Evolutionary conservation across 305 asterid genomes (phyloP), one percentile per base, ranked within the genome.

Genomic region (Solanum hybrid): DNA sequence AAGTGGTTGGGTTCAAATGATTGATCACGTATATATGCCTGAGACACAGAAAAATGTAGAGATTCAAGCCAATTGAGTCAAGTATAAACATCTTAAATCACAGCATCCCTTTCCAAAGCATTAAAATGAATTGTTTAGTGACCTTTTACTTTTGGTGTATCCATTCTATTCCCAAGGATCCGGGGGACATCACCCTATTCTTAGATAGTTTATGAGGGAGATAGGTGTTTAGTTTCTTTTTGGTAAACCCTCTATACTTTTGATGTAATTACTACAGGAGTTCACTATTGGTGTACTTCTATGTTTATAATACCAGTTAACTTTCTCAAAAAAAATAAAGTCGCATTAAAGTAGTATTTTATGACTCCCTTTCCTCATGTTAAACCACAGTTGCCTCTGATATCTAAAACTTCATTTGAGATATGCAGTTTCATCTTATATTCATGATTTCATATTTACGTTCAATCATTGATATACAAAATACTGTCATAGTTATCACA

Each of bases 11-110:
- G 97, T 80, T 95, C 97, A 92, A 98, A 95, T 88, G 98, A 86
- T 92, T 96, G 96, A 92, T 98, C 99, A 74, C 99, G 98, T 88
- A 98, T 96, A 89, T 97, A 98, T 29, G 93, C 97, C 99, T 98
- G 96, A 88, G 20, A 85, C 88, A 85, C 37, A 77, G 88, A 57
- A 57, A 85, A 57, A 11, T 40, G 9, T 85, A 57, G 88, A 57
- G 88, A 81, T 28, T 57, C 37, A 82, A 36, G 57, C 34, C 28
- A 57, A 81, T 87, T 90, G 88, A 84, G n/a, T 51, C 20, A 84
- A 84, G 88, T 11, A 46, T 31, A 83, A 46, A 29, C 40, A 46
- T 82, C 26, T 40, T 81, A 40, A 81, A 39, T 24, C 57, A n/a
- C 57, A 34, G 35, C 35, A 34, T 34, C 35, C 35, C 35, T 34